Evolutionary conservation across 345 rosid genomes (phyloP), one percentile per base, ranked within the genome.

Genomic region (Salix exigua): DNA sequence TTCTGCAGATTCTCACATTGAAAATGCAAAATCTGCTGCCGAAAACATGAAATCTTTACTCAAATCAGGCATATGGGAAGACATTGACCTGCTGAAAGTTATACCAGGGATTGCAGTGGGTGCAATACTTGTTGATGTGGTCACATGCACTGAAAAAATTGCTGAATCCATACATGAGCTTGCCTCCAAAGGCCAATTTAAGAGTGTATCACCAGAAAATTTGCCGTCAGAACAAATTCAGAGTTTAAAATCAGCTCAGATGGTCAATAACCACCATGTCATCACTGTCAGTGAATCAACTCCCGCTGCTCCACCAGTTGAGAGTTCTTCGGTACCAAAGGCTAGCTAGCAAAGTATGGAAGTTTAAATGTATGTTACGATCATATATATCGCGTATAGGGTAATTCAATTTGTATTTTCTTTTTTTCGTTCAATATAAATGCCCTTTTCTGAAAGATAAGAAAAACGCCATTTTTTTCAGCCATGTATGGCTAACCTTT

Each of bases 61-160:
- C 65, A 77, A 79, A 42, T 80, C 91, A 12, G 76, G 81, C 30
- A 33, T 80, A 58, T 85, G 87, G 80, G 75, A 88, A 51, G 90
- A 86, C 33, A 66, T 73, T 33, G 86, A 86, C 26, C 72, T 87
- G 1, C 77, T 81, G 19, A 77, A 85, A 66, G 18, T 85, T 28
- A 65, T 85, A 14, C 85, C 88, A 14, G 74, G 84, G 40, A 77
- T 78, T 48, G 85, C 91, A 0, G 84, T 88, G 16, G 81, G 84
- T 70, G 87, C 92, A 0, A 72, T 89, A 2, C 84, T 92, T 6
- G 82, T 78, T 26, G 93, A 90, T 17, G 82, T 89, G 33, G 85
- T 87, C 30, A 68, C 81, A 8, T 81, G 85, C 76, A 86, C 85
- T 1, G 85, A 89, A 48, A 79, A 79, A 58, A 86, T 90, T 38